These are phyloP conservation scores for Diaporthe nobilis DNA, from an alignment of 2,329 filamentous ascomycete species.

Conservation along the genomic window DNA sequence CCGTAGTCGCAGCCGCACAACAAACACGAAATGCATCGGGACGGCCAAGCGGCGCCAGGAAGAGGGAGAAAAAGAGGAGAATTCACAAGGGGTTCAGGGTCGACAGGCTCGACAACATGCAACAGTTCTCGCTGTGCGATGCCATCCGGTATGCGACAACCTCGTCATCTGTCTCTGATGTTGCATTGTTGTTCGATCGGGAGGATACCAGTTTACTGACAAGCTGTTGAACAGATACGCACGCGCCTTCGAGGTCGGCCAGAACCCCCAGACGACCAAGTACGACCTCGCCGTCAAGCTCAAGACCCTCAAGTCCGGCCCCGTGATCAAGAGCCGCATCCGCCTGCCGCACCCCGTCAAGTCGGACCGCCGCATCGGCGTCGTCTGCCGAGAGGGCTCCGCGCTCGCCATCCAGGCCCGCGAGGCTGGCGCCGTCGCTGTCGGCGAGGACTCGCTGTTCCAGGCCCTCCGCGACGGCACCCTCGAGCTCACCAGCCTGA, in stretches of 20 bases:
- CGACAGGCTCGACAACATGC: conserved; percentile 75
- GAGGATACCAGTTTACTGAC: neutral
- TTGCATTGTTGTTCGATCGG: neutral
- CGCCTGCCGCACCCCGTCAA: conserved; percentile 91
- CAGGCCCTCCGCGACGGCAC: conserved; percentile 79
- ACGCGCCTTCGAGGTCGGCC: conserved; percentile 91
- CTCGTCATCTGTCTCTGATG: neutral
- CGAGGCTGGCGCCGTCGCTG: conserved; percentile 83
- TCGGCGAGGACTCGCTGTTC: conserved; percentile 90
- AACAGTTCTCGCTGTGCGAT: conserved; percentile 88
- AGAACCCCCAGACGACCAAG: conserved; percentile 79
- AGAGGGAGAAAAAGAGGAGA: conserved; percentile 72
- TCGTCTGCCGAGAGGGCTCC: conserved; percentile 89
- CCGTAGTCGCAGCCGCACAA: conserved; percentile 53
- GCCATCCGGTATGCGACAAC: conserved; percentile 81
- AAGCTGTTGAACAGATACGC: conserved; percentile 75
- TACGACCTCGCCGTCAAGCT: conserved; percentile 92
- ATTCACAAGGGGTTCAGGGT: conserved; percentile 76
- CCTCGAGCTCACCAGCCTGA: conserved; percentile 89
- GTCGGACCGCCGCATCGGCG: conserved; percentile 89
- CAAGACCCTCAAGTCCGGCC: conserved; percentile 86
- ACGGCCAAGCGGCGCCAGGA: conserved; percentile 59
- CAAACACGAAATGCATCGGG: conserved; percentile 60
- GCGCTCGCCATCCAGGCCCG: conserved; percentile 80
- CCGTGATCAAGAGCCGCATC: conserved; percentile 88